These are phyloP conservation scores for Chlamydomonas sp. DNA, from an alignment of 139 green algal genomes.

Conservation along the genomic window DNA sequence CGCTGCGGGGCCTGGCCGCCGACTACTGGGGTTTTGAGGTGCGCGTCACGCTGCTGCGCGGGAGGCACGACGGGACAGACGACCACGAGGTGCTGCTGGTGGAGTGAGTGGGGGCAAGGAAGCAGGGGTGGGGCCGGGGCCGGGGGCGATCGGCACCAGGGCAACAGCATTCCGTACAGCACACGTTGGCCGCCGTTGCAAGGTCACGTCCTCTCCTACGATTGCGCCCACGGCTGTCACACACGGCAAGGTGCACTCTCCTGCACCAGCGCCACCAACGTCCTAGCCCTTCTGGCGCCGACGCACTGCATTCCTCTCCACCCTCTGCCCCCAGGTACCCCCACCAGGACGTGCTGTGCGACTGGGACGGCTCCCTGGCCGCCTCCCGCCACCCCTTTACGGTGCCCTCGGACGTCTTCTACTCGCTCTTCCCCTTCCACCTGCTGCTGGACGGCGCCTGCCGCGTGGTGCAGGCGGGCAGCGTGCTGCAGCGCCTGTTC, in stretches of 20 bases:
- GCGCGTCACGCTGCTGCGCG: slow-evolving; percentile 40
- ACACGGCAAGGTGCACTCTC: too few species aligned
- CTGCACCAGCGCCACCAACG: background rate
- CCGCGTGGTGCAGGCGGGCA: slow-evolving; percentile 43
- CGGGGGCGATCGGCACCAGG: too few species aligned
- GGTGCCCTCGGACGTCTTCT: slow-evolving; percentile 37
- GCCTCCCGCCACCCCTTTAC: slow-evolving; percentile 9
- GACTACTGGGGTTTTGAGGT: slow-evolving; percentile 45
- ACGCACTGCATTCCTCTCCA: background rate
- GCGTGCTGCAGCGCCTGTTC: slow-evolving; percentile 33
- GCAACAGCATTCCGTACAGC: too few species aligned
- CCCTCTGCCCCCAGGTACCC: slow-evolving; percentile 40
- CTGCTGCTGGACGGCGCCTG: slow-evolving; percentile 40
- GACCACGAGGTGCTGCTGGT: slow-evolving; percentile 46
- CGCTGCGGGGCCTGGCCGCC: slow-evolving; percentile 18
- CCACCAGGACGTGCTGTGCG: slow-evolving; percentile 8
- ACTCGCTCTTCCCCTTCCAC: slow-evolving; percentile 55
- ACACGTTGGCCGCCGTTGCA: too few species aligned
- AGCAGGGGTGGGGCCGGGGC: background rate
- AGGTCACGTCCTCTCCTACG: too few species aligned
- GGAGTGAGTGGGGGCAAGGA: background rate
- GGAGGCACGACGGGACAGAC: slow-evolving; percentile 34
- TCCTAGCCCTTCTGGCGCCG: background rate
- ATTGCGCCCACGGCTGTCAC: too few species aligned
- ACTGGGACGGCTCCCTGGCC: background rate